Evolutionary conservation across 2,329 filamentous ascomycete genomes (phyloP), one percentile per base, ranked within the genome.

Genomic region (Metarhizium album): DNA sequence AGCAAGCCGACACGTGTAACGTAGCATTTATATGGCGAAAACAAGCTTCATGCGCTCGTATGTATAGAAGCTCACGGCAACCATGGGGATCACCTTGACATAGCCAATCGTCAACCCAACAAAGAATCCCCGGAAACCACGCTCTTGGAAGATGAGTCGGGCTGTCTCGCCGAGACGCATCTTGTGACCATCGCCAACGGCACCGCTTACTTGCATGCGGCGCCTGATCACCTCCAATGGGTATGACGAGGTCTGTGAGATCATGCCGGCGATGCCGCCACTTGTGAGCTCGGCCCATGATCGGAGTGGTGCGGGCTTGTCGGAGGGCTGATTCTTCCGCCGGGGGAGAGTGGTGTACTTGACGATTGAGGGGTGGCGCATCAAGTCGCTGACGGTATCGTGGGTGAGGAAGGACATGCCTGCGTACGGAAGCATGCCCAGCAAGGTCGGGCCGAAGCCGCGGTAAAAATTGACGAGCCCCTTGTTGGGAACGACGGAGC

Each of bases 381-480:
- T 77, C 45, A 93, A 62, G 66, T 98, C 93, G 54, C 88, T 87
- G 40, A 86, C 81, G 4, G 87, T 89, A 67, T 98, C 93, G 70
- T 98, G 93, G 0, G 89, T 95, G 40, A 98, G 78, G 70, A 98
- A 98, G 1, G 90, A 95, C 62, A 94, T 84, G 60, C 93, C 93
- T 1, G 93, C 93, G 63, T 98, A 98, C 0, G 93, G 93, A 1
- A 98, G 73, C 91, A 98, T 98, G 59, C 93, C 93, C 53, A 94
- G 75, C 4, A 98, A 69, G 0, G 93, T 97, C 0, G 91, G 87
- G 0, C 83, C 81, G 67, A 98, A 98, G 47, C 93, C 93, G 46
- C 93, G 83, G 69, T 96, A 98, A 67, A 98, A 98, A 67, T 98
- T 98, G 51, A 81, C 69, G 1, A 97, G 65, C 3, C 91, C 91